These are phyloP conservation scores for Talaromyces rugulosus DNA, from an alignment of 2,329 filamentous ascomycete genomes.

Conservation along the genomic window DNA sequence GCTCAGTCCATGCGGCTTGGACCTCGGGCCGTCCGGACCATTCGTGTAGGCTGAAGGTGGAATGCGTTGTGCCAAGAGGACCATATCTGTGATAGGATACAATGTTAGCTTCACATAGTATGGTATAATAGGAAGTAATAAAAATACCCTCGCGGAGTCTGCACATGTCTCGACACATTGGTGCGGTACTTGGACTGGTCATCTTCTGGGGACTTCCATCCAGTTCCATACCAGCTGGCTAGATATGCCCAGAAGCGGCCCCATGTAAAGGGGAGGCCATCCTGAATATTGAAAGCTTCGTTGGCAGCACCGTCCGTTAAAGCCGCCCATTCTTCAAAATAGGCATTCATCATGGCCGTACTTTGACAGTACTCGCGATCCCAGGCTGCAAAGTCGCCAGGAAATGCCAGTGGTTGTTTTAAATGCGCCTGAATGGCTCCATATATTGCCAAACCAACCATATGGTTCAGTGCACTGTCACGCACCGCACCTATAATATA, in stretches of 20 bases:
- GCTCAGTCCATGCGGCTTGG: constrained; percentile 1
- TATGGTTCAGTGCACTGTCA: constrained; percentile 3
- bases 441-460: constrained; percentile 5
- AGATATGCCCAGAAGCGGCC: constrained; percentile 5
- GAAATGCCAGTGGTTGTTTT: constrained; percentile 1
- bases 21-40: constrained; percentile 4
- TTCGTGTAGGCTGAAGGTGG: constrained; percentile 5
- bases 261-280: constrained; percentile 3
- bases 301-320: constrained; percentile 5
- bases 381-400: constrained; percentile 4
- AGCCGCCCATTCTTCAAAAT: constrained; percentile 7
- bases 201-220: constrained; percentile 2
- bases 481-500: constrained; percentile 8
- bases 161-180: constrained; percentile 2
- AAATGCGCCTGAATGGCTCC: constrained; percentile 6
- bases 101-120: neutral
- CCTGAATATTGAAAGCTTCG: constrained; percentile 8
- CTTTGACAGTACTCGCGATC: constrained; percentile 9
- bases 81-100: neutral
- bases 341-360: constrained; percentile 5
- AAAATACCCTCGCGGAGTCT: constrained; percentile 4
- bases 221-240: constrained; percentile 5
- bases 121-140: neutral
- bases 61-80: constrained; percentile 1
- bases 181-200: constrained; percentile 5